Base-by-base conservation (phyloP, 805 yeast genomes). In the Priceomyces carsonii region DNA sequence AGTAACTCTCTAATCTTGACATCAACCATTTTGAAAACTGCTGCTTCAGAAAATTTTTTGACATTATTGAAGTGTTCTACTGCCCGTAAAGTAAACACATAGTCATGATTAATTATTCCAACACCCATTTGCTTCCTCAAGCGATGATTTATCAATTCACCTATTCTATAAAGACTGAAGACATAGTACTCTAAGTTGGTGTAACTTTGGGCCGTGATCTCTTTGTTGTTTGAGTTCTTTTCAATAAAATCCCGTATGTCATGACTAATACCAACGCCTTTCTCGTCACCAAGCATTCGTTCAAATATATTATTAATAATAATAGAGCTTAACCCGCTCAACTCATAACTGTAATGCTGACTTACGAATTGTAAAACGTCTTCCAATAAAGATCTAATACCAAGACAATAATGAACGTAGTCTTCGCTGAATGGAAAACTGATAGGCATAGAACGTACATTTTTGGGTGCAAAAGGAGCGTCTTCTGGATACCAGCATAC, bases 151-250 rank as follows among this genome's bases (percentile, higher is more conserved):
- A 70, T 55, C 36, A 66, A 51, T 33, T 66, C 63, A n/a, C 79
- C 81, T 32, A 91, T 70, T 55, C 84, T 89, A 34, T 69, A 68
- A 7, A 90, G 75, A 37, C 95, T 87, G 47, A 72, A 79, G 26
- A 85, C 72, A 57, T 90, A 91, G 56, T 85, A 87, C 54, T 91
- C 96, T 50, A 91, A 66, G 56, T 93, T 89, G 39, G 93, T 83
- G 46, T 86, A 71, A 46, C 87, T 86, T 64, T 93, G 98, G 0
- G 96, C 83, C 18, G 88, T 75, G 46, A 88, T 90, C 59, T 91
- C 98, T 53, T 95, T 85, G 43, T 89, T 85, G 8, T 82, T 77
- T 2, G 89, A 73, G 45, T 78, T 74, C 32, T 84, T 72, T 41
- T 80, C 79, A 9, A 73, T 70, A 38, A 76, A 71, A 31, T 85